phyloP scores from a whole-genome alignment of 2,329 filamentous ascomycete species.

The Xylariaceae sp. region DNA sequence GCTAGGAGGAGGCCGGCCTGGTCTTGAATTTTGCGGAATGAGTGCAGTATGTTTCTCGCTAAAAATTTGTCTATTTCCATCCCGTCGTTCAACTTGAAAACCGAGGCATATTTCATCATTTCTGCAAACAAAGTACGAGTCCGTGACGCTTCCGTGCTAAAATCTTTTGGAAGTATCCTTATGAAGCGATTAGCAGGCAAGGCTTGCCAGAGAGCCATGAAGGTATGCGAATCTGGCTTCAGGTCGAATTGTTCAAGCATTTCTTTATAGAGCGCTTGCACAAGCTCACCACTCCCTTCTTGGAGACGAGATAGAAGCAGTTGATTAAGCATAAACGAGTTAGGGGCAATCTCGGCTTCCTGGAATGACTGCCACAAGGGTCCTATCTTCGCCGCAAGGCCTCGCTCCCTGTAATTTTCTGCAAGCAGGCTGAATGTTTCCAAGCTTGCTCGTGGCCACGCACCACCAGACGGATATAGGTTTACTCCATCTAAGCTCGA shows the following conservation, averaged over 20 bases:
- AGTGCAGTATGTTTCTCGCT: conserved; percentile 56
- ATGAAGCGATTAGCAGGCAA: conserved; percentile 57
- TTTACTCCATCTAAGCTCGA: conserved; percentile 34
- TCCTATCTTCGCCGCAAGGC: conserved; percentile 62
- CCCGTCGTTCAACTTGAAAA: conserved; percentile 49
- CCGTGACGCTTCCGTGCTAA: conserved; percentile 40
- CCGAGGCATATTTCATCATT: conserved; percentile 54
- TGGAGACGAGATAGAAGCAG: conserved; percentile 71
- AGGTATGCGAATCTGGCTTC: conserved; percentile 71
- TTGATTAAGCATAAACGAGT: conserved; percentile 81
- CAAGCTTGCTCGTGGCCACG: conserved; percentile 66
- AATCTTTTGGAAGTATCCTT: conserved; percentile 39
- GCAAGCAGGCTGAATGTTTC: conserved; percentile 81
- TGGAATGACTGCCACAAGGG: conserved; percentile 67
- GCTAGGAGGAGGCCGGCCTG: conserved; percentile 53
- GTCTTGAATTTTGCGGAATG: conserved; percentile 55
- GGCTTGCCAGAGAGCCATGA: conserved; percentile 69
- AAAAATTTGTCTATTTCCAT: conserved; percentile 50
- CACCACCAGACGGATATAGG: conserved; percentile 41
- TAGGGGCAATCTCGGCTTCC: conserved; percentile 68
- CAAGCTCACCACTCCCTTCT: conserved; percentile 59
- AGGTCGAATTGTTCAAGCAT: conserved; percentile 58
- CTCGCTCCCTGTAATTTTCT: conserved; percentile 70
- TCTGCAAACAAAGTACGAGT: conserved; percentile 54
- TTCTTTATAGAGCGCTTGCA: conserved; percentile 60